phyloP scores from a whole-genome alignment of 2,329 filamentous ascomycete species.

The Incumbomyces delicatus region DNA sequence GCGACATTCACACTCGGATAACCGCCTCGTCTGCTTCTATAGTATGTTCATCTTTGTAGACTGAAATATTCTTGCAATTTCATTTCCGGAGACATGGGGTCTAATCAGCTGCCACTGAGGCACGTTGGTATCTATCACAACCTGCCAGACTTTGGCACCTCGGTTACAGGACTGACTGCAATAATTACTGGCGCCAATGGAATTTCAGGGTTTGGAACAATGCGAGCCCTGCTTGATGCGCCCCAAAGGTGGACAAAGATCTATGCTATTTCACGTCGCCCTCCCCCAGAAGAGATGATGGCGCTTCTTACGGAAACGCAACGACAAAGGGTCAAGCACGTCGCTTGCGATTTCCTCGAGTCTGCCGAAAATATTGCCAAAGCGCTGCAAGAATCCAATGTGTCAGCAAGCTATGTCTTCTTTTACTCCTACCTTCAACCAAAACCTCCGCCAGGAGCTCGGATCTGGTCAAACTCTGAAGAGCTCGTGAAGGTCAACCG shows the following conservation, averaged over 20 bases:
- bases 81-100: conserved; percentile 18
- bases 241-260: conserved; percentile 42
- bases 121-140: conserved; percentile 40
- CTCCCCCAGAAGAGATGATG: conserved; percentile 27
- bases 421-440: conserved; percentile 48
- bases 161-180: conserved; percentile 37
- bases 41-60: neutral
- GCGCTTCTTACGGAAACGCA: conserved; percentile 27
- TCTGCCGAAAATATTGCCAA: conserved; percentile 24
- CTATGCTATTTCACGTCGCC: conserved; percentile 39
- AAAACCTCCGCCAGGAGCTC: conserved; percentile 33
- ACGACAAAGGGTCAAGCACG: conserved; percentile 32
- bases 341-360: conserved; percentile 30
- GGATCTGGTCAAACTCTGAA: conserved; percentile 41
- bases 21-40: too few relatives aligned
- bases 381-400: conserved; percentile 13
- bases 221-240: conserved; percentile 38
- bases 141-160: conserved; percentile 37
- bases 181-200: conserved; percentile 47
- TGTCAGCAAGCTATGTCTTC: conserved; percentile 37
- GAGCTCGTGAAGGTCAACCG: conserved; percentile 41
- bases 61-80: too few relatives aligned
- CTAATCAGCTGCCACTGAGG: conserved; percentile 17
- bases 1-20: too few relatives aligned
- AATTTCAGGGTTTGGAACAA: conserved; percentile 43